Conservation (phyloP, 495 filamentous ascomycete species). For the Aspergillus steynii region DNA sequence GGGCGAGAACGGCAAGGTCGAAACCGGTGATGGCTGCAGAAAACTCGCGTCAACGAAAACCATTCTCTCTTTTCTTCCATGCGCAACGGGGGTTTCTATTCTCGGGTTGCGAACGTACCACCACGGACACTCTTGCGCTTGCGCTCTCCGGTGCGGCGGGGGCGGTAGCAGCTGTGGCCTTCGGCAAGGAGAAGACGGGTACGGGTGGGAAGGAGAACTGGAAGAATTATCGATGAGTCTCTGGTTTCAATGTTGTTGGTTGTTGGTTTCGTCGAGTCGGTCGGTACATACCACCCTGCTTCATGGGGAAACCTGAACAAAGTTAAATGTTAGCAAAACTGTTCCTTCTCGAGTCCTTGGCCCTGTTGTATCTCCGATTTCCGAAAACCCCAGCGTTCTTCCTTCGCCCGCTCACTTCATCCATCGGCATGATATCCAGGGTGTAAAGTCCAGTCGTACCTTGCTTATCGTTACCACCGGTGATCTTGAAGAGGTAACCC, state of each 20-base stretch:
- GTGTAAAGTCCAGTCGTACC: slow-evolving; percentile 40
- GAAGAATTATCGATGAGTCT: slow-evolving; percentile 31
- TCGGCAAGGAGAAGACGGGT: slow-evolving; percentile 91
- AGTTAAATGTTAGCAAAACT: slow-evolving; percentile 27
- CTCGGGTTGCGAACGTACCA: slow-evolving; percentile 47
- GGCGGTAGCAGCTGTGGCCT: slow-evolving; percentile 90
- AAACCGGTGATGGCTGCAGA: slow-evolving; percentile 75
- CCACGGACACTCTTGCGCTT: slow-evolving; percentile 98
- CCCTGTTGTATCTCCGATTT: background rate
- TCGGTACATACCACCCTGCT: slow-evolving; percentile 79
- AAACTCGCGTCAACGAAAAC: slow-evolving; percentile 19
- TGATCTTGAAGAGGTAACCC: slow-evolving; percentile 89
- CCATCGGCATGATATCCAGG: background rate
- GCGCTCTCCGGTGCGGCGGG: slow-evolving; percentile 94
- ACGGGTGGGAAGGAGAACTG: slow-evolving; percentile 88
- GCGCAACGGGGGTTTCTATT: background rate
- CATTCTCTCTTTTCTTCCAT: background rate
- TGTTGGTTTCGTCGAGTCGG: slow-evolving; percentile 15
- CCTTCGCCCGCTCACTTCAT: background rate
- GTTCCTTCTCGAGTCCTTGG: slow-evolving; percentile 4
- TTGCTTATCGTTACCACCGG: slow-evolving; percentile 99
- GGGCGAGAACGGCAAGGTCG: slow-evolving; percentile 90
- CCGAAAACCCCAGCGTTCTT: background rate
- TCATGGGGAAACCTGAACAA: slow-evolving; percentile 87
- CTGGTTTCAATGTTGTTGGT: slow-evolving; percentile 17